Percentiles rank a stretch among this genome's conserved stretches.
Conservation (phyloP, 179 eudicot genomes). For the Silene coronaria region DNA sequence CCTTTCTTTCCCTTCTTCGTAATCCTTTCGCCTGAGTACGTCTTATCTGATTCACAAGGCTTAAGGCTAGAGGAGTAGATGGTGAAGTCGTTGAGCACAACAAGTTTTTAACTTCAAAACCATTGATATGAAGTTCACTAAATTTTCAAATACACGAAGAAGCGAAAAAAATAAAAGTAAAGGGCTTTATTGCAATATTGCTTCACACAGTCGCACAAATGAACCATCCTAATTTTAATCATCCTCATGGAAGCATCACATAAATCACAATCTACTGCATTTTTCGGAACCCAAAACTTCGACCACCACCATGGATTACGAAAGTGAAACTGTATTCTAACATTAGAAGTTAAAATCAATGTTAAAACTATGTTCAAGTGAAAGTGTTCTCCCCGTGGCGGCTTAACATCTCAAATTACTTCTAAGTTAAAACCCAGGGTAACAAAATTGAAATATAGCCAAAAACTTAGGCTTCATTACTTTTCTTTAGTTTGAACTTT, state of each 20-base stretch:
- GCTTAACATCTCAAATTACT: no score
- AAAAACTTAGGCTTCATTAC: neutral
- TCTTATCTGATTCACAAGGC: neutral
- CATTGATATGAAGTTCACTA: no score
- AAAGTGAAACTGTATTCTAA: neutral
- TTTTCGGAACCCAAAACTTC: no score
- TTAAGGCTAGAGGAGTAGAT: no score
- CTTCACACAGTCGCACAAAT: neutral
- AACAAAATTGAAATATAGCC: neutral
- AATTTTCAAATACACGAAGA: no score
- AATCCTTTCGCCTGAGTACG: neutral
- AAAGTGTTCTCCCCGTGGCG: no score
- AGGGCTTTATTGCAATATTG: no score
- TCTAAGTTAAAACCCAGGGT: neutral
- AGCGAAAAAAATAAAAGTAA: no score
- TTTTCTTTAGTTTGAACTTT: neutral
- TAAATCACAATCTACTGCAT: neutral
- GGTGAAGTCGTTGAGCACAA: neutral
- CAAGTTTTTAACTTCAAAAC: neutral
- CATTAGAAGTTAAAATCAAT: no score
- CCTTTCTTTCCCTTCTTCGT: neutral
- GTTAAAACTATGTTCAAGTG: neutral
- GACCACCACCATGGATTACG: neutral
- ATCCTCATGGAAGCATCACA: neutral
- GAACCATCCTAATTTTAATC: neutral